Percentiles rank a stretch among this genome's conserved stretches.
Conservation (phyloP, 768 basidiomycete species). For the Trametes meyenii region DNA sequence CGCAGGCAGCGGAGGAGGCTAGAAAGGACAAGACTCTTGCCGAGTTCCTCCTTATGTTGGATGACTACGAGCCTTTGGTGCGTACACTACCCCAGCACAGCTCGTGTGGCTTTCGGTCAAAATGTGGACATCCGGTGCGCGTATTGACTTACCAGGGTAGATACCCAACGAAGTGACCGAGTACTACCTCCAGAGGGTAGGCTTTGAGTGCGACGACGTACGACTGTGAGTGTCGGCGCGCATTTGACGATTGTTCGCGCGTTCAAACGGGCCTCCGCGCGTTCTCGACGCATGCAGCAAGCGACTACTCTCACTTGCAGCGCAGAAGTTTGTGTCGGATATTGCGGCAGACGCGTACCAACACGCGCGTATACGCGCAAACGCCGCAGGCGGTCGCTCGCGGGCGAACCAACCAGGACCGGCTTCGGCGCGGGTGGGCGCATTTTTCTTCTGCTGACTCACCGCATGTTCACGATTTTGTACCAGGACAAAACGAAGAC, state of each 20-base stretch:
- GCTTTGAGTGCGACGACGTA: slow-evolving; percentile 94
- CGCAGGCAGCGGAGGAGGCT: slow-evolving; percentile 78
- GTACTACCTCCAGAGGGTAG: slow-evolving; percentile 94
- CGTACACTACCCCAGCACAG: slow-evolving; percentile 28
- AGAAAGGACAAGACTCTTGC: slow-evolving; percentile 89
- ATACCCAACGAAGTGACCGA: slow-evolving; percentile 98
- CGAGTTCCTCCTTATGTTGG: slow-evolving; percentile 94
- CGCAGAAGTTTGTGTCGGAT: slow-evolving; percentile 97
- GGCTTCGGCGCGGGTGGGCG: slow-evolving; percentile 63
- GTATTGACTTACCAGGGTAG: slow-evolving; percentile 43
- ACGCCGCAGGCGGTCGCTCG: slow-evolving; percentile 74
- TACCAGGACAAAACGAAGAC: slow-evolving; percentile 87
- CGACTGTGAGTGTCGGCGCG: slow-evolving; percentile 64
- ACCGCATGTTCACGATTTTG: neutral
- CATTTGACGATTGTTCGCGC: neutral
- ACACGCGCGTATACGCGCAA: slow-evolving; percentile 94
- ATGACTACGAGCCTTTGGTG: slow-evolving; percentile 95
- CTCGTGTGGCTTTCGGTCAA: neutral
- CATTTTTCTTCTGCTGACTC: neutral
- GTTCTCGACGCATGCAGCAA: slow-evolving; percentile 56
- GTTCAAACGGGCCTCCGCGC: neutral
- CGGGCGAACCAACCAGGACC: slow-evolving; percentile 64
- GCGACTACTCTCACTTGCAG: slow-evolving; percentile 90
- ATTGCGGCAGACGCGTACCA: slow-evolving; percentile 97
- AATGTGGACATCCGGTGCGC: neutral